Evolutionary conservation across 257 asterid species (phyloP), one percentile per base, ranked within the genome.

Genomic region (Solanum tarijense): DNA sequence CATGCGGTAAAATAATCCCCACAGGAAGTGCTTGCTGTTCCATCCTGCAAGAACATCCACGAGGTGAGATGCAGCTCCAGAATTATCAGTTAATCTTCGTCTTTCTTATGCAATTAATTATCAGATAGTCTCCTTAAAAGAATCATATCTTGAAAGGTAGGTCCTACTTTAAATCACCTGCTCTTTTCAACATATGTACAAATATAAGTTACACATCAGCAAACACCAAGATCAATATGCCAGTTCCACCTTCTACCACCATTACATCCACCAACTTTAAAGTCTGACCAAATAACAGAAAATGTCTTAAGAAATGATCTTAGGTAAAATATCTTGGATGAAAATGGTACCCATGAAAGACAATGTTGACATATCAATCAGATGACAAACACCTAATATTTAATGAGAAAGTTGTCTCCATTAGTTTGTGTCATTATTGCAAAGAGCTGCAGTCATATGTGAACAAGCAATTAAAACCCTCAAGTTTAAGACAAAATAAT

Each of bases 1-100:
- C 78, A 72, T 58, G 46, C 34, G 89, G 75, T 73, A 94, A 86
- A 93, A 96, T 71, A 95, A 71, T 31, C 98, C 98, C 98, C 98
- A 96, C 1, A 96, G 81, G 89, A 91, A 96, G 91, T 86, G 60
- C 43, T 89, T 88, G 36, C 96, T 95, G 1, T 90, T 66, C 95
- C 91, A 90, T 89, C 87, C 98, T 96, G 95, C 65, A 48, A 32
- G 71, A 88, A 83, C 62, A 62, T 38, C 83, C 73, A 60, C 35
- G 79, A 71, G 12, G 31, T 78, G 31, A 41, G 12, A 46, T 29
- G 84, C 41, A 82, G 86, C 21, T 82, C 69, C 39, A 10, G 69
- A 48, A 82, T 31, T 81, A 81, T 76, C 55, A 74, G 31, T 16
- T 79, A 5, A 27, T 29, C 85, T 79, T 43, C 35, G 10, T 20